phyloP scores from a whole-genome alignment of 345 rosid species.

The Populus simonii region DNA sequence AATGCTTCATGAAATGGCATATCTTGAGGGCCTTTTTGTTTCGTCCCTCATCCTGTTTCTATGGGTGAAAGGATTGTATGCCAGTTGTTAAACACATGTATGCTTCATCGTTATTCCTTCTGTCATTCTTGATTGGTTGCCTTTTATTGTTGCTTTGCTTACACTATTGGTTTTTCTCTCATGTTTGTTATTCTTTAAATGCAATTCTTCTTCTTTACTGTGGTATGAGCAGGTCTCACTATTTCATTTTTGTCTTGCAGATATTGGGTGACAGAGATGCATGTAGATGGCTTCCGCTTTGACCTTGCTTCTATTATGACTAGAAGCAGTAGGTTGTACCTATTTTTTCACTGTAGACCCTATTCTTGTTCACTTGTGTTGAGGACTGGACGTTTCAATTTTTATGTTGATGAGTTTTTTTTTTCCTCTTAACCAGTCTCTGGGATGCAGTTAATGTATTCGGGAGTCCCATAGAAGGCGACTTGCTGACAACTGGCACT shows the following conservation, averaged over 20 bases:
- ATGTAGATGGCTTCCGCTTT: constrained; percentile 98
- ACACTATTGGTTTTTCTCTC: neutral
- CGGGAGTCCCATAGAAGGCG: constrained; percentile 66
- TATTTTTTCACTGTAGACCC: constrained; percentile 4
- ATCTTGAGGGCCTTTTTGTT: neutral
- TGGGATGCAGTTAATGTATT: constrained; percentile 88
- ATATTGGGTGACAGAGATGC: constrained; percentile 98
- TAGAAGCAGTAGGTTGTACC: constrained; percentile 74
- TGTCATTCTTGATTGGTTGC: neutral
- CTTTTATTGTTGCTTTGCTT: constrained; percentile 2
- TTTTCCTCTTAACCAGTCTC: constrained; percentile 44
- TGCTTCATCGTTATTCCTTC: neutral
- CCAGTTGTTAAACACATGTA: neutral
- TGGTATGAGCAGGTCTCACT: neutral
- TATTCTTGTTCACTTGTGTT: constrained; percentile 1
- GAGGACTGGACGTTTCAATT: neutral
- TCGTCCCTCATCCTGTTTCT: neutral
- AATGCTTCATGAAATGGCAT: neutral
- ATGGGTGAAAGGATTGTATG: neutral
- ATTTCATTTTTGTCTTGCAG: constrained; percentile 42
- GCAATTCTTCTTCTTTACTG: neutral
- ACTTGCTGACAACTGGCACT: constrained; percentile 69
- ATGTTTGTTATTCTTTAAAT: neutral
- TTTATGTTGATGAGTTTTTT: constrained; percentile 9
- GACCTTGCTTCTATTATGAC: constrained; percentile 98